Base-by-base conservation (phyloP, 352 stramenopile species). In the Halophytophthora polymorphica region DNA sequence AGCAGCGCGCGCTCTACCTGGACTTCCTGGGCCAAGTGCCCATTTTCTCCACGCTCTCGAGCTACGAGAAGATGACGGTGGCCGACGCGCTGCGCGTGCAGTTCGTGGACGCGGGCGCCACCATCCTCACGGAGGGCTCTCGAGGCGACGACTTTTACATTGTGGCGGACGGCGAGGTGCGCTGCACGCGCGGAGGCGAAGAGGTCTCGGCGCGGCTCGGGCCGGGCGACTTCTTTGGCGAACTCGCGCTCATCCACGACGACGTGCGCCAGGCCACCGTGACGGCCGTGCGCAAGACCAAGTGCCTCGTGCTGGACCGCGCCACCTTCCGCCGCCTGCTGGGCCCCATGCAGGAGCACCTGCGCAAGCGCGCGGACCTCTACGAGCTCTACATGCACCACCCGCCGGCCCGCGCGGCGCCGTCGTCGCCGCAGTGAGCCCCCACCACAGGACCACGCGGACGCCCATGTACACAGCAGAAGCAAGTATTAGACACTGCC, bases 201-300 rank as follows among this genome's bases (percentile, higher is more conserved):
- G 76, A 91, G 41, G 67, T 87, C 17, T 83, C 82, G 11, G 71
- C 77, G 23, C 58, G 69, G 19, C 69, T 93, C 15, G 72, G 64
- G 36, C 61, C 69, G 10, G 74, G 77, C 12, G 71, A 88, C 42
- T 87, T 82, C 50, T 88, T 89, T 47, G 78, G 83, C 11, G 77
- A 92, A 61, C 89, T 98, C 38, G 89, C 92, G 35, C 76, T 98
- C 11, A 73, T 97, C 8, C 93, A 83, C 11, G 73, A 82, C 54
- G 91, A 96, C 50, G 63, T 77, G 33, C 82, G 90, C 41, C 87
- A 95, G 61, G 92, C 89, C 18, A 97, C 90, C 15, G 86, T 97
- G 28, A 95, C 74, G 45, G 83, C 89, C 42, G 72, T 87, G 47
- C 77, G 77, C 37, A 76, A 83, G 39, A 74, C 68, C 45, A 95